A percentile compares a stretch with the other conserved stretches of the same genome.
These are phyloP conservation scores for Suillus americanus DNA, from an alignment of 768 basidiomycete species.

Conservation along the genomic window DNA sequence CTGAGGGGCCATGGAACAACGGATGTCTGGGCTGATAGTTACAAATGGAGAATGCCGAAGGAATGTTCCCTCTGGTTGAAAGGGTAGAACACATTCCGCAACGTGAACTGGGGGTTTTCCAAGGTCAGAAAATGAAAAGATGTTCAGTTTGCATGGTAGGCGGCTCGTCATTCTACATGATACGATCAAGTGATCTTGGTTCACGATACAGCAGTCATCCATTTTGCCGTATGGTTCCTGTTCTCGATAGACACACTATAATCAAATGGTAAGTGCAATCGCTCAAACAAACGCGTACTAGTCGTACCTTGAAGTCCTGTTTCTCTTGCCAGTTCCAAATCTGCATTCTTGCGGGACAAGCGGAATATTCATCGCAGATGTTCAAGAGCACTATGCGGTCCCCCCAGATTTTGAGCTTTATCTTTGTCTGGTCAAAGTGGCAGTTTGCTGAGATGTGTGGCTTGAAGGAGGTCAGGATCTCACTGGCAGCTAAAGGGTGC, in stretches of 20 bases:
- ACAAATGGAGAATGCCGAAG: neutral
- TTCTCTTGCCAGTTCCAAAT: slow-evolving; percentile 3
- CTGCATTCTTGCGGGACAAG: neutral
- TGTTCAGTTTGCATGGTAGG: neutral
- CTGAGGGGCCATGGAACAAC: neutral
- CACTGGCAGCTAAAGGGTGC: neutral
- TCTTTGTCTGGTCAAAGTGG: neutral
- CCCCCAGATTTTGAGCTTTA: neutral
- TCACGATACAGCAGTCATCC: neutral
- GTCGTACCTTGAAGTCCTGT: neutral
- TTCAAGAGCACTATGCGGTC: neutral
- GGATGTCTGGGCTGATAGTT: neutral
- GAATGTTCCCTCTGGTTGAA: neutral
- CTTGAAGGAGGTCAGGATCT: neutral
- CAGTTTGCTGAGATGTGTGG: neutral
- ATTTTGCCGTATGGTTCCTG: neutral
- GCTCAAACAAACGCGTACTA: neutral
- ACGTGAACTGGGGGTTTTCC: neutral
- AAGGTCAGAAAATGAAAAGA: slow-evolving; percentile 1
- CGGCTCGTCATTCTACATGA: neutral
- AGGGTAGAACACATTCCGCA: neutral
- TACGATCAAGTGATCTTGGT: neutral
- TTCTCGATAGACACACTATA: neutral
- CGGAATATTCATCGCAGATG: neutral
- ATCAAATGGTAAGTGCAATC: neutral